Evolutionary conservation across 2,329 filamentous ascomycete species (phyloP).

Genomic region (Teratosphaeria zuluensis): DNA sequence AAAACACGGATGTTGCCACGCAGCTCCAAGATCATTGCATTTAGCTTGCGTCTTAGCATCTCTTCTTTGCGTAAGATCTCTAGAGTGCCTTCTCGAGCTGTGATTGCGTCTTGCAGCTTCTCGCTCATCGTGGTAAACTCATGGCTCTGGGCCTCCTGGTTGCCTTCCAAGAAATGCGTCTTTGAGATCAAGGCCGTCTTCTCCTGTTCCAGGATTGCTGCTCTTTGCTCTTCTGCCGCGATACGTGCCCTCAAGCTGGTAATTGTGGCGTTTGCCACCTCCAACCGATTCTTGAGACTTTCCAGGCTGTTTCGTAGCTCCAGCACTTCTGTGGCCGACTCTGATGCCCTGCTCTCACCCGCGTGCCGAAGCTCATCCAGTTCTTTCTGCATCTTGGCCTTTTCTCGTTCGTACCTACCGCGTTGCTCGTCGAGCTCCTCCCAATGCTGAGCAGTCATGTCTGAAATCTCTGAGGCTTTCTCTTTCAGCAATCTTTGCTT

Average conservation of each 20-base stretch:
- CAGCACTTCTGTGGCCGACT: constrained; percentile 41
- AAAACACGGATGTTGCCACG: constrained; percentile 98
- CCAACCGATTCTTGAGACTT: constrained; percentile 14
- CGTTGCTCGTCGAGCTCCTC: constrained; percentile 59
- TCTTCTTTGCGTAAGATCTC: constrained; percentile 86
- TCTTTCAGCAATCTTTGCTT: constrained; percentile 32
- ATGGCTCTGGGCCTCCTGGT: constrained; percentile 79
- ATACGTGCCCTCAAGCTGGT: constrained; percentile 47
- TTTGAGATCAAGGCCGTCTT: constrained; percentile 69
- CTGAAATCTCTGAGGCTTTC: constrained; percentile 46
- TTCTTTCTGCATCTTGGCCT: constrained; percentile 52
- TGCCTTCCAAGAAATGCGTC: constrained; percentile 81
- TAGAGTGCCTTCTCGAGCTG: constrained; percentile 58
- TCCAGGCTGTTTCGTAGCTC: constrained; percentile 18
- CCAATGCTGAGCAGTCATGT: constrained; percentile 51
- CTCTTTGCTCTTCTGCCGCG: constrained; percentile 37
- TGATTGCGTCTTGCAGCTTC: constrained; percentile 67
- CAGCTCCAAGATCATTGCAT: constrained; percentile 95
- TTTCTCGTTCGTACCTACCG: constrained; percentile 52
- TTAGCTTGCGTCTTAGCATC: constrained; percentile 77
- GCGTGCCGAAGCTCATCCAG: constrained; percentile 42
- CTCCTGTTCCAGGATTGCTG: constrained; percentile 61
- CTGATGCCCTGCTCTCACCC: constrained; percentile 45
- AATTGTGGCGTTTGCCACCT: constrained; percentile 50
- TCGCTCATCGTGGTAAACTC: constrained; percentile 74